Conservation (phyloP, 495 filamentous ascomycete species). For the Lasiosphaeriaceae sp. region DNA sequence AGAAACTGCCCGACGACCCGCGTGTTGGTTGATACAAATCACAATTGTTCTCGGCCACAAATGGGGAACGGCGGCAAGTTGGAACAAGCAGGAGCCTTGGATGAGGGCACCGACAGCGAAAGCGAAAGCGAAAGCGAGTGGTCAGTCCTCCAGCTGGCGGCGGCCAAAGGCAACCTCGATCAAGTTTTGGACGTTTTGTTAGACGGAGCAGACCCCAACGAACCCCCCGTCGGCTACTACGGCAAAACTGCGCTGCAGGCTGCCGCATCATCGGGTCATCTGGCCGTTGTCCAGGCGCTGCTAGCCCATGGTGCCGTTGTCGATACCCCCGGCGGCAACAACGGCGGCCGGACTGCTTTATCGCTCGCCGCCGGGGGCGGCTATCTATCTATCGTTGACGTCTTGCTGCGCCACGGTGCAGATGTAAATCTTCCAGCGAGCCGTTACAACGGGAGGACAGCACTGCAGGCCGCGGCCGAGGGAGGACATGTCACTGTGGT, state of each 20-base stretch:
- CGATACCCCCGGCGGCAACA: conserved; percentile 29
- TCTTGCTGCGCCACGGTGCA: conserved; percentile 22
- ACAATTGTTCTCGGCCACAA: no score
- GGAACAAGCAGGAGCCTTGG: no score
- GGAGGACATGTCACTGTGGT: conserved; percentile 16
- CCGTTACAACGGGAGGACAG: conserved; percentile 17
- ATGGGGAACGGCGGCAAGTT: no score
- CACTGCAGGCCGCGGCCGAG: conserved; percentile 32
- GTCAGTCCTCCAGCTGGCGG: conserved; percentile 24
- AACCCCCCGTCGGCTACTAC: conserved; percentile 26
- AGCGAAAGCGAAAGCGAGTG: conserved; percentile 10
- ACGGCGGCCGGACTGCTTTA: conserved; percentile 26
- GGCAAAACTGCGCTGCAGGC: conserved; percentile 33
- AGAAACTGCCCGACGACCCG: no score
- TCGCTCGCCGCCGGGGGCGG: conserved; percentile 27
- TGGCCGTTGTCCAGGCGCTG: conserved; percentile 22
- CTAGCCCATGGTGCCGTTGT: conserved; percentile 24
- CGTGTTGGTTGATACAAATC: no score
- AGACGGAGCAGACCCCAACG: conserved; percentile 19
- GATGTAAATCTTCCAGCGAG: conserved; percentile 10
- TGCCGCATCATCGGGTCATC: conserved; percentile 28
- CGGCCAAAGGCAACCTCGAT: conserved; percentile 15
- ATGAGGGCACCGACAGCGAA: not conserved
- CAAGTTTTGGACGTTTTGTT: conserved; percentile 16
- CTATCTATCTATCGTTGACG: conserved; percentile 21